A percentile compares a stretch with the other conserved stretches of the same genome.
Conservation (phyloP, 1,284 basidiomycete species). For the Malassezia vespertilionis region DNA sequence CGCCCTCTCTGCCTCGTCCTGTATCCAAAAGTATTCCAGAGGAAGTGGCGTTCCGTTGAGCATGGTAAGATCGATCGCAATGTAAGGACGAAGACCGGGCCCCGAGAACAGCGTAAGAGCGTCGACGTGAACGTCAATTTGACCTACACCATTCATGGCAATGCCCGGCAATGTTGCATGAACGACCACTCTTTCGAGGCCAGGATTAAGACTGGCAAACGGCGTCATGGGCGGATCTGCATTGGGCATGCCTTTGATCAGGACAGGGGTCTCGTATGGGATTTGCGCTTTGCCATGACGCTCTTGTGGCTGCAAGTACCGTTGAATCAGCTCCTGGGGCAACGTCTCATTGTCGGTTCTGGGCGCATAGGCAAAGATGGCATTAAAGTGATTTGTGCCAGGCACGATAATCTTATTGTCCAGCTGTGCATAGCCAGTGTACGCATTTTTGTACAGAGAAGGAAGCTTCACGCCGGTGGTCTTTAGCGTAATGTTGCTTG, state of each 20-base stretch:
- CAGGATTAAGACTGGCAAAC: slow-evolving; percentile 57
- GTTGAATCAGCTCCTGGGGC: slow-evolving; percentile 51
- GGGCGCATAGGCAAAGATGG: slow-evolving; percentile 57
- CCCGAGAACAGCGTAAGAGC: slow-evolving; percentile 18
- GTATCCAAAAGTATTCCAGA: slow-evolving; percentile 20
- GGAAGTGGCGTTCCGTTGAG: slow-evolving; percentile 21
- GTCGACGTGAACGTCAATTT: slow-evolving; percentile 27
- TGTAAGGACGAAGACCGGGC: slow-evolving; percentile 5
- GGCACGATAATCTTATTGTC: slow-evolving; percentile 52
- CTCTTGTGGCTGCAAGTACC: slow-evolving; percentile 46
- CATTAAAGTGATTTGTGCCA: slow-evolving; percentile 53
- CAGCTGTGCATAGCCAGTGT: slow-evolving; percentile 48
- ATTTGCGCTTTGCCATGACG: neutral
- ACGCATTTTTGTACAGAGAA: slow-evolving; percentile 54
- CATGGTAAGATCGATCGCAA: slow-evolving; percentile 19
- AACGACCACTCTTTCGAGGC: slow-evolving; percentile 56
- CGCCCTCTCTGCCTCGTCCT: slow-evolving; percentile 18
- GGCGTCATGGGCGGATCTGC: slow-evolving; percentile 54
- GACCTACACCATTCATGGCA: slow-evolving; percentile 25
- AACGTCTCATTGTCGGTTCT: slow-evolving; percentile 57
- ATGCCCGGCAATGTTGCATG: slow-evolving; percentile 53
- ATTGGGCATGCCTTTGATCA: slow-evolving; percentile 16
- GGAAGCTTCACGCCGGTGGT: slow-evolving; percentile 56
- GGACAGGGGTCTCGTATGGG: slow-evolving; percentile 11
- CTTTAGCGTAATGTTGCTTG: slow-evolving; percentile 53